A percentile compares a stretch with the other conserved stretches of the same genome.
These are phyloP conservation scores for Plenodomus biglobosus DNA, from an alignment of 2,329 filamentous ascomycete genomes.

Conservation along the genomic window DNA sequence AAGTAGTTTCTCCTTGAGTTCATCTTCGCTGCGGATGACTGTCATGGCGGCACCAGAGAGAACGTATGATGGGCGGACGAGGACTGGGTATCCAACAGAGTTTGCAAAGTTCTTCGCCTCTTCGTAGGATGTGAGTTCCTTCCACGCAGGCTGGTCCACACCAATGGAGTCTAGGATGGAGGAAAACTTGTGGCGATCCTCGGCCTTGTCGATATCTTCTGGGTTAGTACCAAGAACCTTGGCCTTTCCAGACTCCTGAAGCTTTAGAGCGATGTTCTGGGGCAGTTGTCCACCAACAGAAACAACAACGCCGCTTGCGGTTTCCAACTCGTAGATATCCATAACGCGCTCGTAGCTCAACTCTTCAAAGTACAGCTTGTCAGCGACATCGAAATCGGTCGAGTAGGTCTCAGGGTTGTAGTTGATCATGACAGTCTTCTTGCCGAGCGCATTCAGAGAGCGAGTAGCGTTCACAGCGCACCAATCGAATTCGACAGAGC, in stretches of 20 bases:
- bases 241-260: constrained; percentile 88
- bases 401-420: constrained; percentile 15
- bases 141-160: constrained; percentile 96
- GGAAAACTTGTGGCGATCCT: constrained; percentile 98
- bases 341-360: constrained; percentile 95
- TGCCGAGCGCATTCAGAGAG: constrained; percentile 79
- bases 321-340: constrained; percentile 97
- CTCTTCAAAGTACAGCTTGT: constrained; percentile 96
- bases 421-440: constrained; percentile 99
- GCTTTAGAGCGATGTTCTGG: constrained; percentile 92
- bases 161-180: constrained; percentile 96
- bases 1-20: constrained; percentile 92
- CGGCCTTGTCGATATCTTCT: constrained; percentile 93
- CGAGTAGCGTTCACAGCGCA: constrained; percentile 89
- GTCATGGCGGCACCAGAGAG: constrained; percentile 98
- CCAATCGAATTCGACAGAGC: constrained; percentile 98
- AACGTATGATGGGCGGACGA: constrained; percentile 93
- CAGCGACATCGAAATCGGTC: constrained; percentile 87
- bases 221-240: constrained; percentile 92
- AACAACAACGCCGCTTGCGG: constrained; percentile 82
- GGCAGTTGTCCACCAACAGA: constrained; percentile 95
- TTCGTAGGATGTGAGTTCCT: constrained; percentile 86
- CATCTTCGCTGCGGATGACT: constrained; percentile 82
- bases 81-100: constrained; percentile 85
- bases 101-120: constrained; percentile 87